Base-by-base conservation (phyloP, 371 early-diverging fungal genomes). In the Rhizopus delemar region DNA sequence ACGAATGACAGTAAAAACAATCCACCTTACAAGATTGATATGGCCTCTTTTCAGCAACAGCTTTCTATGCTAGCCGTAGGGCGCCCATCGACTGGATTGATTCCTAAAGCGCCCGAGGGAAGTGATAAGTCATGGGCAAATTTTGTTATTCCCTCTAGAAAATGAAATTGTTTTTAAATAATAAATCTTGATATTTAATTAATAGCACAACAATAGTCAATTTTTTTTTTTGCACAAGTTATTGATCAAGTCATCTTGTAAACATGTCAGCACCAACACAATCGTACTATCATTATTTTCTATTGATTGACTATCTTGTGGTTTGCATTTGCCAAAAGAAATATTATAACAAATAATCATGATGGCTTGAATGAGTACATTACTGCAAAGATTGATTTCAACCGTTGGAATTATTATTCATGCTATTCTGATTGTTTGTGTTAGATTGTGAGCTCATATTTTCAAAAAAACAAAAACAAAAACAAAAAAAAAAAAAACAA, bases 101-200 rank as follows among this genome's bases (percentile, higher is more conserved):
- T 70, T 6, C 71, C 71, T 28, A 63, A 61, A 52, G 63, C 62
- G 5, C 71, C 71, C 4, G 52, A 67, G 3, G 67, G 67, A 16
- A 57, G 61, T n/a, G 49, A 53, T 16, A 49, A 48, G 16, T 53
- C 54, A 8, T 66, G 66, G 66, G 60, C 53, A 34, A 57, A 58
- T n/a, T 48, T 62, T 43, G 29, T 63, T 8, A 52, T 51, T 38
- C 16, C 41, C 28, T 53, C 28, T 41, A 48, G 15, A 28, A 12
- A 28, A 9, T 48, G 28, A 7, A 29, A 48, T 4, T 29, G 8
- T 29, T 29, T 48, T 4, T 38, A 38, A 38, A 38, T 8, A 38
- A 38, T 38, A 2, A 38, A 38, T 6, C 39, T 11, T 38, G 39
- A 38, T 22, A 0, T 22, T 22, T 22, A 22, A 22, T 22, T 22